These are phyloP conservation scores for Metarhizium anisopliae DNA, from an alignment of 2,329 filamentous ascomycete genomes.

Conservation along the genomic window DNA sequence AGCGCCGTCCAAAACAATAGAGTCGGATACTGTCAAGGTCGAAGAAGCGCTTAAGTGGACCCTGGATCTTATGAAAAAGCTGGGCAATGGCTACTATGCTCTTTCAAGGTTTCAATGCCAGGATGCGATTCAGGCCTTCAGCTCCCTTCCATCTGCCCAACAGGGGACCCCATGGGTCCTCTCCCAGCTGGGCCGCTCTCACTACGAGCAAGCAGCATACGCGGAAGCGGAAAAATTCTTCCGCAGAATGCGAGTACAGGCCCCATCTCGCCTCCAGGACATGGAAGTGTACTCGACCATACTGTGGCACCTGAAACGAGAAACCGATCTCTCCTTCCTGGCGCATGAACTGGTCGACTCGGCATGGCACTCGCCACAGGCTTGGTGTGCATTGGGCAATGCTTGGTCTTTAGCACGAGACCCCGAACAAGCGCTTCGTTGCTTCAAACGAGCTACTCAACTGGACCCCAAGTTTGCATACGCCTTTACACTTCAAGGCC, in stretches of 20 bases:
- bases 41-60: slow-evolving; percentile 70
- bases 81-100: slow-evolving; percentile 71
- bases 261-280: slow-evolving; percentile 77
- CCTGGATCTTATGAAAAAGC: slow-evolving; percentile 70
- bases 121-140: slow-evolving; percentile 67
- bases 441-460: slow-evolving; percentile 91
- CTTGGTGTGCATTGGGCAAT: slow-evolving; percentile 93
- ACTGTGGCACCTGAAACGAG: slow-evolving; percentile 95
- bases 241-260: slow-evolving; percentile 65
- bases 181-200: slow-evolving; percentile 78
- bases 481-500: slow-evolving; percentile 88
- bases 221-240: slow-evolving; percentile 82
- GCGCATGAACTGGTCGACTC: slow-evolving; percentile 84
- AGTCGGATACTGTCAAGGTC: slow-evolving; percentile 52
- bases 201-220: slow-evolving; percentile 86
- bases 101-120: slow-evolving; percentile 71
- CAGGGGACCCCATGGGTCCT: slow-evolving; percentile 91
- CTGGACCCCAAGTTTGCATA: slow-evolving; percentile 87
- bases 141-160: slow-evolving; percentile 61
- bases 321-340: slow-evolving; percentile 83
- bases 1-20: slow-evolving; percentile 29
- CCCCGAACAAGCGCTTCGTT: slow-evolving; percentile 87
- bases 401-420: slow-evolving; percentile 88
- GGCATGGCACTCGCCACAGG: slow-evolving; percentile 82
- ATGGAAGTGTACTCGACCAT: slow-evolving; percentile 98